Evolutionary conservation across 257 asterid genomes (phyloP).

Genomic region (Solanum gracilifrons): DNA sequence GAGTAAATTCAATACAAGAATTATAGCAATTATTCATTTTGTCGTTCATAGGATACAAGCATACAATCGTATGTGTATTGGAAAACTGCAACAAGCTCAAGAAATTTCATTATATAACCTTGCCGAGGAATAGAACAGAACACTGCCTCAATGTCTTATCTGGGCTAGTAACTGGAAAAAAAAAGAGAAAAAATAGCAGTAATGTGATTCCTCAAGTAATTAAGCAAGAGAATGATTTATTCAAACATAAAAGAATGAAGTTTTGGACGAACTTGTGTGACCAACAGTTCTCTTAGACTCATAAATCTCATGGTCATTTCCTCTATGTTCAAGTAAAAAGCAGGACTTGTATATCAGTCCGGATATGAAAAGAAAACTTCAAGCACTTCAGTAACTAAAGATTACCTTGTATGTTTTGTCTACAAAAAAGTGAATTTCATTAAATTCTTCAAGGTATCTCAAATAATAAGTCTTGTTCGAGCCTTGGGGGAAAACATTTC

Average conservation of each 20-base stretch:
- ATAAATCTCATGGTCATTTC: constrained; percentile 75
- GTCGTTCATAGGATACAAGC: background rate
- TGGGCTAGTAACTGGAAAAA: constrained; percentile 54
- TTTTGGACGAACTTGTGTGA: constrained; percentile 54
- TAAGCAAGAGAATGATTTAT: no score
- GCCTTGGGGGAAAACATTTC: constrained; percentile 81
- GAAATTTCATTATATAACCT: constrained; percentile 15
- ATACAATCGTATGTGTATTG: background rate
- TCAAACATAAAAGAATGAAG: background rate
- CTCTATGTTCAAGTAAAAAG: constrained; percentile 44
- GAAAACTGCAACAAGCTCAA: constrained; percentile 3
- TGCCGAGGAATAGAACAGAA: constrained; percentile 34
- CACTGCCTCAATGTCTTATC: constrained; percentile 64
- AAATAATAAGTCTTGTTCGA: constrained; percentile 94
- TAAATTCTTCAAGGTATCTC: constrained; percentile 70
- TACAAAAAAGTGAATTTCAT: constrained; percentile 87
- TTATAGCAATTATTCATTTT: background rate
- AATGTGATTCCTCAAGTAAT: background rate
- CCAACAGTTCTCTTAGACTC: constrained; percentile 84
- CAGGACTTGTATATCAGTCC: background rate
- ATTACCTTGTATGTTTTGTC: constrained; percentile 93
- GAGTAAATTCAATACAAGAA: background rate
- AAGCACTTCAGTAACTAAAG: background rate
- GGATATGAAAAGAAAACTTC: background rate
- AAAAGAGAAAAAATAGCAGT: background rate